phyloP scores from a whole-genome alignment of 805 yeast genomes.

The Yarrowia sp. region DNA sequence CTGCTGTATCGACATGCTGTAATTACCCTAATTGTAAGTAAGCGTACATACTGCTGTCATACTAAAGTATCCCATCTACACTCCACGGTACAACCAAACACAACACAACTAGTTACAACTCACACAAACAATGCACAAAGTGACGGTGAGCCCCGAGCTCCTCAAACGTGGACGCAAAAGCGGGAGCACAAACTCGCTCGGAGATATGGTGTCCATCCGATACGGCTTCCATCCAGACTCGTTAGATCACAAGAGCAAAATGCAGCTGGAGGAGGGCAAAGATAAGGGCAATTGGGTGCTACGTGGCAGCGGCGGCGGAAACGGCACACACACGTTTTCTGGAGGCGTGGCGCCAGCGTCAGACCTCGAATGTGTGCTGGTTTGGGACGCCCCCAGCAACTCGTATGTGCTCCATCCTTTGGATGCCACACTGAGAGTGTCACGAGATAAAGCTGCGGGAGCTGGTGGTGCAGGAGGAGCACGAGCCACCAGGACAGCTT shows the following conservation, averaged over 20 bases:
- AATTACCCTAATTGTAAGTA: neutral
- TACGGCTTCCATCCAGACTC: constrained; percentile 23
- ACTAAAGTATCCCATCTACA: too few species aligned
- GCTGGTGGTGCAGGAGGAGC: neutral
- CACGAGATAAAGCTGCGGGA: neutral
- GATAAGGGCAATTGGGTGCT: constrained; percentile 17
- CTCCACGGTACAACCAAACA: neutral
- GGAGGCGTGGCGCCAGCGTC: neutral
- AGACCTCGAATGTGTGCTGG: constrained; percentile 12
- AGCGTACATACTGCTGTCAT: neutral
- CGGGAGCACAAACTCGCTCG: neutral
- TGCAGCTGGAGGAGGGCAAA: constrained; percentile 10
- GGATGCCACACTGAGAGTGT: neutral
- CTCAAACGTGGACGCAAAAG: constrained; percentile 9
- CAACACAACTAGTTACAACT: neutral
- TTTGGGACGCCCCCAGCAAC: constrained; percentile 4
- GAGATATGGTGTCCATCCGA: constrained; percentile 9
- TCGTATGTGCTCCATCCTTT: neutral
- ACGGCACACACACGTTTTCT: neutral
- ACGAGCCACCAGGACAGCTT: neutral
- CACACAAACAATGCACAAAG: constrained; percentile 4
- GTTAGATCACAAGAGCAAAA: constrained; percentile 20
- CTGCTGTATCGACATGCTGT: too few species aligned
- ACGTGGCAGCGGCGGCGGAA: neutral
- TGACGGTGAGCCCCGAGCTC: constrained; percentile 15